Percentiles rank a stretch among this genome's conserved stretches.
Conservation (phyloP, 345 rosid species). For the Pistacia atlantica region DNA sequence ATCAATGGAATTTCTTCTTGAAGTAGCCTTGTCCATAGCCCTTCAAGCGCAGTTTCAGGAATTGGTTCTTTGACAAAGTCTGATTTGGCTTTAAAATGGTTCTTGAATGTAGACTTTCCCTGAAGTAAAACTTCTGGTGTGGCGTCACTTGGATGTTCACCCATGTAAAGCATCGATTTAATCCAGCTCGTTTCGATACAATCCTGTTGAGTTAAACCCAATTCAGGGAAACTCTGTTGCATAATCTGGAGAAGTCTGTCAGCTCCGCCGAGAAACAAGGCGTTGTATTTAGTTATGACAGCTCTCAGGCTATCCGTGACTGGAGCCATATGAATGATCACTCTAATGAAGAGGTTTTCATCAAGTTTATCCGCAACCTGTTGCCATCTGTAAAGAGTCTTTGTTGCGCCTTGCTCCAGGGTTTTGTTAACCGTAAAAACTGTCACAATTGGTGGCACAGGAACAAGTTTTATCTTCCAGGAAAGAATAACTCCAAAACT, state of each 20-base stretch:
- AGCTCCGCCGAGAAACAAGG: slow-evolving; percentile 48
- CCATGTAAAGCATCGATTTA: slow-evolving; percentile 56
- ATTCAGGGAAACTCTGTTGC: slow-evolving; percentile 54
- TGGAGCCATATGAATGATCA: slow-evolving; percentile 20
- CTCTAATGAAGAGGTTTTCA: slow-evolving; percentile 55
- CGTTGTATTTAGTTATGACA: slow-evolving; percentile 25
- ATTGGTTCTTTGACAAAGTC: slow-evolving; percentile 52
- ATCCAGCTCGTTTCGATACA: slow-evolving; percentile 67
- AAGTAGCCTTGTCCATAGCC: slow-evolving; percentile 47
- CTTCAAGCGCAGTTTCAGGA: slow-evolving; percentile 37
- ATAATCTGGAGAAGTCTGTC: slow-evolving; percentile 42
- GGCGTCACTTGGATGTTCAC: slow-evolving; percentile 43
- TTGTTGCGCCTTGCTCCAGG: slow-evolving; percentile 43
- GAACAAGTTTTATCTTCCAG: slow-evolving; percentile 67
- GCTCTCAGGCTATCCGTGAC: slow-evolving; percentile 21
- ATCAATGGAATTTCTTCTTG: slow-evolving; percentile 53
- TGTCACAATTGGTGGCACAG: slow-evolving; percentile 61
- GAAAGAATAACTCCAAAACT: slow-evolving; percentile 59
- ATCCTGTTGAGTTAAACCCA: slow-evolving; percentile 50
- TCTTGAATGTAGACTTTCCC: slow-evolving; percentile 51
- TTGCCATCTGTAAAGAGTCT: slow-evolving; percentile 54
- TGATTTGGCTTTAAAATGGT: slow-evolving; percentile 61
- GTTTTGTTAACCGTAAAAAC: slow-evolving; percentile 62
- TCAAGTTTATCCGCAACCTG: slow-evolving; percentile 48
- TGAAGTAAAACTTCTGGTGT: slow-evolving; percentile 50